phyloP scores from a whole-genome alignment of 306 rosid species.

The Dalbergia oliveri region DNA sequence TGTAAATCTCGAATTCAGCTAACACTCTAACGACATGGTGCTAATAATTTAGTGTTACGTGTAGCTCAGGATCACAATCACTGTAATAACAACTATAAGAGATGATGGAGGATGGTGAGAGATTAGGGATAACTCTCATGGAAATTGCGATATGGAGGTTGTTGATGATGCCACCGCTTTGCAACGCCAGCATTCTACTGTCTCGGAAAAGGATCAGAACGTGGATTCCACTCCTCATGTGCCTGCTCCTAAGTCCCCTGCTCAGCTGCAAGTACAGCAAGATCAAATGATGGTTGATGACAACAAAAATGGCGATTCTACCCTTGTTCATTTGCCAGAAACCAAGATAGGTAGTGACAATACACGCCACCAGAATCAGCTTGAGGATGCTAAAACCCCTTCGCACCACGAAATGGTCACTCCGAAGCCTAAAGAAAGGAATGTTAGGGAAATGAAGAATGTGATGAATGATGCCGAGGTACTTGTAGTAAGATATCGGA shows the following conservation, averaged over 20 bases:
- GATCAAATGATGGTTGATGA: slow-evolving; percentile 50
- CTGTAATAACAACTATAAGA: neutral
- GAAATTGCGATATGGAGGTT: slow-evolving; percentile 45
- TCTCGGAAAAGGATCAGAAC: slow-evolving; percentile 36
- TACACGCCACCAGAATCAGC: slow-evolving; percentile 36
- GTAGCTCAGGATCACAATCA: slow-evolving; percentile 22
- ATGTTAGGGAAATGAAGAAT: slow-evolving; percentile 51
- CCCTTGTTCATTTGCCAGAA: slow-evolving; percentile 37
- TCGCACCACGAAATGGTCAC: slow-evolving; percentile 40
- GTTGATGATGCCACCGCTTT: slow-evolving; percentile 41
- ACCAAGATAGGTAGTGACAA: slow-evolving; percentile 35
- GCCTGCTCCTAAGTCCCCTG: slow-evolving; percentile 19
- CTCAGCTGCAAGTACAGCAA: slow-evolving; percentile 9
- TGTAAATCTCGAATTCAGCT: neutral
- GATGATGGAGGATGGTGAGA: slow-evolving; percentile 56
- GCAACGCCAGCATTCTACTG: slow-evolving; percentile 11
- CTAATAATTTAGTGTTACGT: neutral
- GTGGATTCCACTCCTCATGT: slow-evolving; percentile 28
- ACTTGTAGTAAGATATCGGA: neutral
- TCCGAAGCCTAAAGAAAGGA: slow-evolving; percentile 53
- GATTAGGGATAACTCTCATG: slow-evolving; percentile 36
- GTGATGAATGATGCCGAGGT: slow-evolving; percentile 58
- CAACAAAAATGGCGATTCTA: slow-evolving; percentile 31
- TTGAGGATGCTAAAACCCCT: slow-evolving; percentile 33
- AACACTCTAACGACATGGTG: neutral